A percentile compares a stretch with the other conserved stretches of the same genome.
Evolutionary conservation across 441 rosid genomes (phyloP).

Genomic region (Eutrema salsugineum): DNA sequence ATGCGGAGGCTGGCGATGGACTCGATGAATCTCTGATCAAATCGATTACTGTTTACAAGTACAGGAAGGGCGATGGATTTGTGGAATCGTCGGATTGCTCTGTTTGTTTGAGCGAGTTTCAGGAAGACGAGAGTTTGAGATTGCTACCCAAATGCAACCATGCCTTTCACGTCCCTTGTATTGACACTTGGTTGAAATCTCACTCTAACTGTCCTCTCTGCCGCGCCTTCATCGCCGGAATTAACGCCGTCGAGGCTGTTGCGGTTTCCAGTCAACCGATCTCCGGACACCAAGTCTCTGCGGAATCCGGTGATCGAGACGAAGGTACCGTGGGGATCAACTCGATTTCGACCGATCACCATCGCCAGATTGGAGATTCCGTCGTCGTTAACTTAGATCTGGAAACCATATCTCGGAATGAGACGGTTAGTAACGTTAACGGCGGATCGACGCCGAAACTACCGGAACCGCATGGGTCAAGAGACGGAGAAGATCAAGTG

Average conservation of each 20-base stretch:
- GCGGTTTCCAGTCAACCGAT: neutral
- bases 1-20: constrained; percentile 23
- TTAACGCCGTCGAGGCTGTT: neutral
- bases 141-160: constrained; percentile 67
- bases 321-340: neutral
- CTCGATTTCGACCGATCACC: neutral
- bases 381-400: constrained; percentile 39
- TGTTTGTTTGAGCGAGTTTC: constrained; percentile 65
- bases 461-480: neutral
- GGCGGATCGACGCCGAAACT: constrained; percentile 26
- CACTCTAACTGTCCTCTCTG: constrained; percentile 82
- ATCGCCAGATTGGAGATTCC: constrained; percentile 30
- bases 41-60: constrained; percentile 51
- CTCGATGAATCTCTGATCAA: constrained; percentile 55
- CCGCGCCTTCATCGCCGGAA: constrained; percentile 41
- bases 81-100: constrained; percentile 66
- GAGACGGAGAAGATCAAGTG: constrained; percentile 19
- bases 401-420: constrained; percentile 26
- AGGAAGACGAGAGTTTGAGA: constrained; percentile 56
- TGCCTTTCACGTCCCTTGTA: constrained; percentile 74
- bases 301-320: neutral
- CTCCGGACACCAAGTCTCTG: neutral
- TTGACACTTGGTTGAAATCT: constrained; percentile 78
- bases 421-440: neutral
- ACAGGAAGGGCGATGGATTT: constrained; percentile 45